Evolutionary conservation across 2,329 filamentous ascomycete genomes (phyloP), one percentile per base, ranked within the genome.

Genomic region (Grosmannia serpens): DNA sequence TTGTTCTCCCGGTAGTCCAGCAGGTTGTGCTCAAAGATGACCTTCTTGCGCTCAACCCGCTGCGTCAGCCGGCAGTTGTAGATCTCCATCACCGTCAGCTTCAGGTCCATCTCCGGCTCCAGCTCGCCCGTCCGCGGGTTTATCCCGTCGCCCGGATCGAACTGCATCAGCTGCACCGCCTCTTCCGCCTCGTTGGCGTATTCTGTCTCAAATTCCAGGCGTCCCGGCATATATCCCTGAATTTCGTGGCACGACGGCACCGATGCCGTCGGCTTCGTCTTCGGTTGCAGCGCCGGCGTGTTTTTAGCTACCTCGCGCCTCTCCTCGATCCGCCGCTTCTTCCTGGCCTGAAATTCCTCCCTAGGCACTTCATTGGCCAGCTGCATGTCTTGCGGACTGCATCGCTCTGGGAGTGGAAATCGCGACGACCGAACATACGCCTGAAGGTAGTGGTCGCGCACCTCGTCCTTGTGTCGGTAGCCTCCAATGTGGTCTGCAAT

Each of bases 151-250:
- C 94, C 94, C 0, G 94, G 92, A 59, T 97, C 92, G 67, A 99
- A 99, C 63, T 95, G 88, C 91, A 99, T 97, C 63, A 95, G 86
- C 70, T 99, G 94, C 2, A 99, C 94, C 0, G 92, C 92, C 73
- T 97, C 95, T 74, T 99, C 94, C 1, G 94, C 94, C 67, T 99
- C 94, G 67, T 99, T 99, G 67, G 92, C 89, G 69, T 96, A 94
- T 67, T 99, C 94, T 0, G 89, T 96, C 77, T 99, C 94, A 63
- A 99, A 99, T 68, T 99, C 94, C 63, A 99, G 74, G 47, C 94
- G 90, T 51, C 94, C 94, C 3, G 94, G 94, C 94, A 99, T 99
- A 70, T 95, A 99, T 3, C 94, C 94, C 72, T 96, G 91, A 44
- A 99, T 94, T 72, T 99, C 94, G 75, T 99, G 94, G 71, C 94